These are phyloP conservation scores for Rutidosis leptorrhynchoides DNA, from an alignment of 129 eudicot species.

Conservation along the genomic window DNA sequence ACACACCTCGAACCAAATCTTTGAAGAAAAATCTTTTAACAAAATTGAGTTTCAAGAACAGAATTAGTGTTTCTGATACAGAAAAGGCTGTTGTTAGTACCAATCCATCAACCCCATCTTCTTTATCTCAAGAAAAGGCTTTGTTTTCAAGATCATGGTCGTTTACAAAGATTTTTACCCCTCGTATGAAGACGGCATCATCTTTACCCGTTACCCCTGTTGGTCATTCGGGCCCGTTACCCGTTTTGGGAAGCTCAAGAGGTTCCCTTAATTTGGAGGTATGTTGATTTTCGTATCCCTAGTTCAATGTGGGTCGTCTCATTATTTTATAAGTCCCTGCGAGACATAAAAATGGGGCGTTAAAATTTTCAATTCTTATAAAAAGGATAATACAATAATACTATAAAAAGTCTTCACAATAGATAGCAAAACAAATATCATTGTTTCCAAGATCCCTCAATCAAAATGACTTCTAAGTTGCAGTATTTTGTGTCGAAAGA, in stretches of 20 bases:
- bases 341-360: too few species aligned
- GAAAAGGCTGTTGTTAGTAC: conserved; percentile 39
- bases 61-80: conserved; percentile 48
- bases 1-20: conserved; percentile 50
- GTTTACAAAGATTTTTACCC: conserved; percentile 69
- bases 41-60: conserved; percentile 55
- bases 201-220: conserved; percentile 77
- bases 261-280: conserved; percentile 31
- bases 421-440: too few species aligned
- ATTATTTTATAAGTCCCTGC: too few species aligned
- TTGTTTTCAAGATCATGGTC: conserved; percentile 71
- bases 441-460: too few species aligned
- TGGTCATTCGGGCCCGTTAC: conserved; percentile 45
- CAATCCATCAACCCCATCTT: conserved; percentile 31
- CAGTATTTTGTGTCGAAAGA: too few species aligned
- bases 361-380: too few species aligned
- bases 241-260: conserved; percentile 37
- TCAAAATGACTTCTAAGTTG: too few species aligned
- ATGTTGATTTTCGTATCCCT: background rate
- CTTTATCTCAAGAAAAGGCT: conserved; percentile 52
- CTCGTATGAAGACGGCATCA: conserved; percentile 54
- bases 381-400: too few species aligned
- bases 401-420: too few species aligned
- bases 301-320: background rate
- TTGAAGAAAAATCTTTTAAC: conserved; percentile 53